phyloP scores from a whole-genome alignment of 1,284 basidiomycete species.

The Cerrena zonata region DNA sequence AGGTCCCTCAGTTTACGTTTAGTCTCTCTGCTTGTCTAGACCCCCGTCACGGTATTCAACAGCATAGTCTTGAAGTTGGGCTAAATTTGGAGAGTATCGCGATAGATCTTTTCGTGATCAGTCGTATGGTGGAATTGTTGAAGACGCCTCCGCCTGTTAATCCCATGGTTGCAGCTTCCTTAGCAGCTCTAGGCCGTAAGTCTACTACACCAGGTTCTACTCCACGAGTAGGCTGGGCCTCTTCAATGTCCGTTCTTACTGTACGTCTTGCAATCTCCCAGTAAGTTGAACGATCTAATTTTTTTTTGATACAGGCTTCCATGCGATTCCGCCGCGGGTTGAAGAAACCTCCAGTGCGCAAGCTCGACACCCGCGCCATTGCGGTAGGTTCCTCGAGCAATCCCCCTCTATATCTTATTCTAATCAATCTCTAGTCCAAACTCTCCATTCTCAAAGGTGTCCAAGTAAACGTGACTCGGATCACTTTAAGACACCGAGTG shows the following conservation, averaged over 20 bases:
- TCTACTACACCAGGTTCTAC: not conserved
- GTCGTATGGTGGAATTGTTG: conserved; percentile 31
- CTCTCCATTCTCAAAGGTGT: conserved; percentile 24
- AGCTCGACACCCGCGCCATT: conserved; percentile 8
- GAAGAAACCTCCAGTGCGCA: conserved; percentile 13
- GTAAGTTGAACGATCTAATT: not conserved
- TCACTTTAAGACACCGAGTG: conserved; percentile 20
- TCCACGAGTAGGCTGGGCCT: not conserved
- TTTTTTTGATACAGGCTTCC: conserved; percentile 15
- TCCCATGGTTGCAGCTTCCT: not conserved
- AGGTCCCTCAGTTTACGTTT: conserved; percentile 41
- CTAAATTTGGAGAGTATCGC: conserved; percentile 44
- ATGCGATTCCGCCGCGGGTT: conserved; percentile 20
- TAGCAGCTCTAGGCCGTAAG: not conserved
- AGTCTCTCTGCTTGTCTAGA: conserved; percentile 49
- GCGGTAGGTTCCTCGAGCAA: not conserved
- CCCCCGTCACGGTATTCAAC: conserved; percentile 51
- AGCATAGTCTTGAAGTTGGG: conserved; percentile 45
- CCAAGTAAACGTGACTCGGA: conserved; percentile 20
- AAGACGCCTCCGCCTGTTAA: conserved; percentile 14
- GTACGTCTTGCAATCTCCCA: conserved; percentile 26
- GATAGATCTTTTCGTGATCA: conserved; percentile 43
- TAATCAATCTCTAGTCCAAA: conserved; percentile 12
- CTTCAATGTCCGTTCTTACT: conserved; percentile 37
- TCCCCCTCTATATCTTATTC: not conserved